These are phyloP conservation scores for Saccharomycopsis fodiens DNA, from an alignment of 805 yeast genomes.

Conservation along the genomic window DNA sequence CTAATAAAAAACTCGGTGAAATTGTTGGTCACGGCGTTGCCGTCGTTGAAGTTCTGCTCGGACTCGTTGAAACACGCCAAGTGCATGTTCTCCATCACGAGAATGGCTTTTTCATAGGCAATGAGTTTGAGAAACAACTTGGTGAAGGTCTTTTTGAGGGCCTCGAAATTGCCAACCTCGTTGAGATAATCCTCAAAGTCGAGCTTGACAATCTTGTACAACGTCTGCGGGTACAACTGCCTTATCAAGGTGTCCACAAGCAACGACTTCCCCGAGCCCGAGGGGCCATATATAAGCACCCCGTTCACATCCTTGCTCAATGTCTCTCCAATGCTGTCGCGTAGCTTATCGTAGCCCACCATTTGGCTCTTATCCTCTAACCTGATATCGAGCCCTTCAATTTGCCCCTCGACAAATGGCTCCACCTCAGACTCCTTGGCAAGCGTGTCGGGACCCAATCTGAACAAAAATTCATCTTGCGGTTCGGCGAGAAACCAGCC, in stretches of 20 bases:
- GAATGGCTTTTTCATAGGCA: constrained; percentile 73
- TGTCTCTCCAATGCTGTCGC: constrained; percentile 34
- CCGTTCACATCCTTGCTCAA: constrained; percentile 44
- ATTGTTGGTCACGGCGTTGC: constrained; percentile 60
- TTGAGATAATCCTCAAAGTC: constrained; percentile 49
- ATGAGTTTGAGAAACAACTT: constrained; percentile 36
- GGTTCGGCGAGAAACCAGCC: constrained; percentile 39
- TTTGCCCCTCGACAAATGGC: neutral
- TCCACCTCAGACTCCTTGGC: constrained; percentile 32
- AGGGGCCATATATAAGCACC: constrained; percentile 57
- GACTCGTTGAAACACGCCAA: constrained; percentile 59
- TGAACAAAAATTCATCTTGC: constrained; percentile 33
- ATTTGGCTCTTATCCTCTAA: constrained; percentile 24
- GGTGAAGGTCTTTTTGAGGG: constrained; percentile 36
- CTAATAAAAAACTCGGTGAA: constrained; percentile 53
- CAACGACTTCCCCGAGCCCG: constrained; percentile 79
- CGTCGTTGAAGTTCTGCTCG: constrained; percentile 27
- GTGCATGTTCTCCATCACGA: constrained; percentile 75
- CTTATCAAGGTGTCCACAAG: constrained; percentile 37
- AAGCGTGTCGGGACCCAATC: constrained; percentile 43
- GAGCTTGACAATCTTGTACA: constrained; percentile 42
- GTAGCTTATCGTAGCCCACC: constrained; percentile 49
- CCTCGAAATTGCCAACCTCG: constrained; percentile 37
- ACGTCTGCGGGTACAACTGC: constrained; percentile 31
- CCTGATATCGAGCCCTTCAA: constrained; percentile 7